phyloP scores from a whole-genome alignment of 2,329 filamentous ascomycete genomes.

The Ceratocystis alfenasii region DNA sequence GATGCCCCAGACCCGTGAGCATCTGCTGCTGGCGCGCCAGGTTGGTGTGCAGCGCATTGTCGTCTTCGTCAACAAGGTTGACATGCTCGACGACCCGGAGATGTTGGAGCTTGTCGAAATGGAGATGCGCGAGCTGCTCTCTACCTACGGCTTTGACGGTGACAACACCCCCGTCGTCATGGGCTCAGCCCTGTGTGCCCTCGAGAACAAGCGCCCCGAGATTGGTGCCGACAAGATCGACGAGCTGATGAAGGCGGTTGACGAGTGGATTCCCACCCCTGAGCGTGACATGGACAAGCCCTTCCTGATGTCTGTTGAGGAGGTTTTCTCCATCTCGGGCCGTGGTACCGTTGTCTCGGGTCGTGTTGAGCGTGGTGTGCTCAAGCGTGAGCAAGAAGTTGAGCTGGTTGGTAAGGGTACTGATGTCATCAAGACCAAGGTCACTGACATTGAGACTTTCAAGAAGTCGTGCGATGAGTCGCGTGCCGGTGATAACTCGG shows the following conservation, averaged over 20 bases:
- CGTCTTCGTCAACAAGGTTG: constrained; percentile 99
- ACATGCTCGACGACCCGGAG: constrained; percentile 92
- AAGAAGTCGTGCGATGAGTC: constrained; percentile 99
- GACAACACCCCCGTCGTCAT: constrained; percentile 96
- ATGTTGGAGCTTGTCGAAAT: constrained; percentile 99
- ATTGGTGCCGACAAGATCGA: constrained; percentile 83
- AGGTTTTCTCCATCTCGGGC: constrained; percentile 78
- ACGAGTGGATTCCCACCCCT: constrained; percentile 93
- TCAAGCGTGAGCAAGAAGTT: constrained; percentile 90
- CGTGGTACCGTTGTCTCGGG: constrained; percentile 95
- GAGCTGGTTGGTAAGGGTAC: constrained; percentile 83
- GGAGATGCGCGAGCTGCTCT: constrained; percentile 97
- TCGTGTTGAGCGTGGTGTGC: constrained; percentile 85
- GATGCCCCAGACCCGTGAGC: constrained; percentile 99
- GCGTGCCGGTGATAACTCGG: constrained; percentile 93
- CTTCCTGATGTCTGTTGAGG: constrained; percentile 97
- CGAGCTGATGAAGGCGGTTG: constrained; percentile 78
- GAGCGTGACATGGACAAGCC: constrained; percentile 92
- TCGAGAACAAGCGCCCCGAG: constrained; percentile 75
- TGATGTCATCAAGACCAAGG: constrained; percentile 89
- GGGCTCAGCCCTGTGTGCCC: constrained; percentile 88
- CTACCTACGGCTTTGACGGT: constrained; percentile 89
- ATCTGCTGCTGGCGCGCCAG: constrained; percentile 92
- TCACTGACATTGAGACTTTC: constrained; percentile 99
- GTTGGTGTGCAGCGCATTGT: constrained; percentile 97